Percentiles rank a stretch among this genome's conserved stretches.
phyloP scores from a whole-genome alignment of 257 asterid species.

The Orobanche coerulescens region DNA sequence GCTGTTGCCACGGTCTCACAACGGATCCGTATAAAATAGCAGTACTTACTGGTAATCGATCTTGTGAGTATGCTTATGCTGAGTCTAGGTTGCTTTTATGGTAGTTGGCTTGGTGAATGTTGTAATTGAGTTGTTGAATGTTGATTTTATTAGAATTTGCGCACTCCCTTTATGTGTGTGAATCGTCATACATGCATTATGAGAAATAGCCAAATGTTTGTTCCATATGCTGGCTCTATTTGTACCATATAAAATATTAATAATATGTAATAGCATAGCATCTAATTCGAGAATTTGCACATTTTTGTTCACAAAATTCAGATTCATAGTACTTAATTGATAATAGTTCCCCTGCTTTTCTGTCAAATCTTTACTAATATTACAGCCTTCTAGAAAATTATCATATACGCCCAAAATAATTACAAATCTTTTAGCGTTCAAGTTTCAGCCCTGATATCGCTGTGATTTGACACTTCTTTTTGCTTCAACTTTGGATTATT shows the following conservation, averaged over 20 bases:
- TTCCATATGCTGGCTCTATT: neutral
- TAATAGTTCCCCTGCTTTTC: neutral
- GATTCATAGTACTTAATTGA: neutral
- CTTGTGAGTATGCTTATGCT: neutral
- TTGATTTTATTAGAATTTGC: neutral
- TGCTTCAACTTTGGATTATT: neutral
- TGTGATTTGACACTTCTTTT: neutral
- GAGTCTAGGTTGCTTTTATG: constrained; percentile 1
- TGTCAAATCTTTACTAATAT: neutral
- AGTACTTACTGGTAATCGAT: neutral
- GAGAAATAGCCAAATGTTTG: neutral
- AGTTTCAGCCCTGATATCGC: neutral
- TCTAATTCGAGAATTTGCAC: neutral
- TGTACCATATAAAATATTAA: neutral
- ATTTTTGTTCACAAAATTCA: neutral
- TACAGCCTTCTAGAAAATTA: neutral
- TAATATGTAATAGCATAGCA: neutral
- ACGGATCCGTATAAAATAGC: neutral
- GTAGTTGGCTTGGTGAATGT: neutral
- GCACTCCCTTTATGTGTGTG: neutral
- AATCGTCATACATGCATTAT: neutral
- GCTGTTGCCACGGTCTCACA: neutral
- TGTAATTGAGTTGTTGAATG: constrained; percentile 3
- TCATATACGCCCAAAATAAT: neutral
- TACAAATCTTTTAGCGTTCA: neutral